Evolutionary conservation across 2,329 filamentous ascomycete genomes (phyloP).

Genomic region (Phialocephala subalpina): DNA sequence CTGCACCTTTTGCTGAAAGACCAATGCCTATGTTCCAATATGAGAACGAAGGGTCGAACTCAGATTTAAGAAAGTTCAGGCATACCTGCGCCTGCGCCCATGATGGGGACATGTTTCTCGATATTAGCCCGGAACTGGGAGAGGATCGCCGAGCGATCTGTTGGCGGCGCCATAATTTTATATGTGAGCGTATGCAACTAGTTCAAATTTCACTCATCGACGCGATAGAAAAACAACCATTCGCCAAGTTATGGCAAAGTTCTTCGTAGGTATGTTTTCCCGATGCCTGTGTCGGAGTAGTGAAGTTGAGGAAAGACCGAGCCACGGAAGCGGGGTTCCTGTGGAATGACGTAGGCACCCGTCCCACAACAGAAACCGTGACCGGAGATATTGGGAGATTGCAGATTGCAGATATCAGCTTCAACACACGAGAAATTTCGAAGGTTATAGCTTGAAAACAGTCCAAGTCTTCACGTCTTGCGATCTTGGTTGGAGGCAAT

Average conservation of each 20-base stretch:
- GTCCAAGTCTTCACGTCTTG: too few relatives aligned
- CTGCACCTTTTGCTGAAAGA: constrained; percentile 74
- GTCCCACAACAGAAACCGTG: too few relatives aligned
- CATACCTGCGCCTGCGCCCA: constrained; percentile 71
- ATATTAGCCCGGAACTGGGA: constrained; percentile 61
- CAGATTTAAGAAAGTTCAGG: background rate
- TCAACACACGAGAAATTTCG: too few relatives aligned
- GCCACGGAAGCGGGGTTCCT: too few relatives aligned
- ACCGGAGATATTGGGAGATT: too few relatives aligned
- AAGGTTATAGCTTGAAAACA: too few relatives aligned
- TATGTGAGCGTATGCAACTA: background rate
- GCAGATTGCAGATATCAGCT: too few relatives aligned
- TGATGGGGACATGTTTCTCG: constrained; percentile 62
- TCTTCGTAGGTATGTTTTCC: background rate
- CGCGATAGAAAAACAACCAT: background rate
- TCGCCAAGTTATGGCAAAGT: background rate
- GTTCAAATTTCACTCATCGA: constrained; percentile 34
- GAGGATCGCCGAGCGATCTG: constrained; percentile 63
- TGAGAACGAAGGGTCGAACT: background rate
- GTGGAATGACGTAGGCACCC: too few relatives aligned
- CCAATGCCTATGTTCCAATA: constrained; percentile 63
- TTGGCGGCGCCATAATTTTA: constrained; percentile 62
- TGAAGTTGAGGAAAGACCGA: background rate
- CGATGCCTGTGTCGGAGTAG: background rate
- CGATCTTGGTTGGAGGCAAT: too few relatives aligned